A percentile compares a stretch with the other conserved stretches of the same genome.
These are phyloP conservation scores for Leccinum boreale DNA, from an alignment of 768 basidiomycete genomes.

Conservation along the genomic window DNA sequence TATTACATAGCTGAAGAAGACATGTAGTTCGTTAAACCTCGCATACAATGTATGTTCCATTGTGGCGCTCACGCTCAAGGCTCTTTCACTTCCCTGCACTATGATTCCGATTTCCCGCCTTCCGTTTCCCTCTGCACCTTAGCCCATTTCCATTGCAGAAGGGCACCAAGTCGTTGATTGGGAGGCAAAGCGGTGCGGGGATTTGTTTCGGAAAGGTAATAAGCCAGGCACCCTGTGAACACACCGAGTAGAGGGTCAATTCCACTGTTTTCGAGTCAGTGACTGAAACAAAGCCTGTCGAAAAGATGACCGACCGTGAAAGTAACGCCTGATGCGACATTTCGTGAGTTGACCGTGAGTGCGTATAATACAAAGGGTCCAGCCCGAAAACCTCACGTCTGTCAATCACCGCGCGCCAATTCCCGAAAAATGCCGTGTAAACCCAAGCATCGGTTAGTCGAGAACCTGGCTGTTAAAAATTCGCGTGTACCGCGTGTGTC, in stretches of 20 bases:
- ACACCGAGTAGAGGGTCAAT: constrained; percentile 73
- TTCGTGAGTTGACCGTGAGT: constrained; percentile 5
- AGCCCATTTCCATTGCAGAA: constrained; percentile 67
- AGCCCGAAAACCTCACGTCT: not conserved
- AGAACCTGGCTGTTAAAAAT: constrained; percentile 22
- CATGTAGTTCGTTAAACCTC: not conserved
- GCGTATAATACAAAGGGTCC: not conserved
- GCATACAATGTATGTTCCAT: not conserved
- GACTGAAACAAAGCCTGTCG: not conserved
- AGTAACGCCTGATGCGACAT: constrained; percentile 44
- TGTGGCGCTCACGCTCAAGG: not conserved
- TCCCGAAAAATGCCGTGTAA: constrained; percentile 19
- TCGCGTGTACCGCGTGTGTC: constrained; percentile 11
- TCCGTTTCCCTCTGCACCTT: constrained; percentile 32
- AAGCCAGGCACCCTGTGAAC: constrained; percentile 76
- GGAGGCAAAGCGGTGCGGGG: constrained; percentile 64
- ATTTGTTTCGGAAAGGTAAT: constrained; percentile 76
- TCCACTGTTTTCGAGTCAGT: constrained; percentile 38
- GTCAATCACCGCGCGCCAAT: constrained; percentile 16
- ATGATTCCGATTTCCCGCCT: not conserved
- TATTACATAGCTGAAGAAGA: not conserved
- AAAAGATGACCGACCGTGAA: constrained; percentile 28
- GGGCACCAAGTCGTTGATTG: constrained; percentile 50
- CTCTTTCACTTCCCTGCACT: not conserved
- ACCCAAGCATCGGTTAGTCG: constrained; percentile 26